Base-by-base conservation (phyloP, 345 rosid species). In the Hypericum perforatum region DNA sequence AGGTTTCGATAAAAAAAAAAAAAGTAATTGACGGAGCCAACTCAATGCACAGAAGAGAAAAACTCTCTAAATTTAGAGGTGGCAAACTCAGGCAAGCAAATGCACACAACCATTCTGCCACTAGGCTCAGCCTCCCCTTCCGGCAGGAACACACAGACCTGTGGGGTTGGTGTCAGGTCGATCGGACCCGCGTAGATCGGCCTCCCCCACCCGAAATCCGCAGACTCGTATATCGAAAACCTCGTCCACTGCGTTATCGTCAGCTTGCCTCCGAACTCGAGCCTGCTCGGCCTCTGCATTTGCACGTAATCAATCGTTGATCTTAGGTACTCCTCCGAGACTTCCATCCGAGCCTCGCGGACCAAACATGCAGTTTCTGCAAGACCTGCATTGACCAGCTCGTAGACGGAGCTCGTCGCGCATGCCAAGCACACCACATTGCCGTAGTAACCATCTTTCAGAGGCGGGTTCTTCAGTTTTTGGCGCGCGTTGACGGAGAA, bases 181-280 rank as follows among this genome's bases (percentile, higher is more conserved):
- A 82, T 79, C 0, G 92, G 95, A 11, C 96, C 96, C 0, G 96
- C 96, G 36, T 81, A 90, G 57, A 71, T 16, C 29, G 95, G 94
- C 68, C 73, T 78, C 39, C 95, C 98, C 85, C 95, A 87, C 6
- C 98, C 96, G 32, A 87, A 91, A 74, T 87, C 95, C 1, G 95
- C 89, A 11, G 75, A 77, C 56, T 87, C 95, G 13, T 87, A 82
- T 38, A 84, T 81, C 0, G 85, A 71, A 56, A 90, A 82, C 60
- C 89, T 79, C 8, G 96, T 86, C 98, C 98, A 84, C 32, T 90
- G 96, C 7, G 98, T 90, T 50, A 90, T 84, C 16, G 87, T 82
- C 68, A 90, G 53, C 65, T 85, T 91, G 49, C 95, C 95, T 12
- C 85, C 95, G 48, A 90, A 87, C 70, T 91, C 98, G 40, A 87